Conservation (phyloP, 1,139 yeast species). For the Saccharomyces hybrid region DNA sequence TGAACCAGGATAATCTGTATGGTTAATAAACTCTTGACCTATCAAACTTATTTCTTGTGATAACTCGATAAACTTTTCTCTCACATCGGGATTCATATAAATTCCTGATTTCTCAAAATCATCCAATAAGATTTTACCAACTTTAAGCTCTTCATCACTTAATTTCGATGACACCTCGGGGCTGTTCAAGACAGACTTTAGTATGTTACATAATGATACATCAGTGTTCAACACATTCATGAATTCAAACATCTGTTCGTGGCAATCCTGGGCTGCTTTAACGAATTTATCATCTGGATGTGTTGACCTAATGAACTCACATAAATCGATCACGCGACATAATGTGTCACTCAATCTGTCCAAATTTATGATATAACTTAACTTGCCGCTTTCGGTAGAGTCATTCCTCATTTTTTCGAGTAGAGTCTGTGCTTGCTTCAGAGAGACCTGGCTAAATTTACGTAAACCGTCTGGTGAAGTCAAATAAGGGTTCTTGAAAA, state of each 20-base stretch:
- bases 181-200: slow-evolving; percentile 50
- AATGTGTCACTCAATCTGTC: slow-evolving; percentile 83
- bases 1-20: slow-evolving; percentile 18
- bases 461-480: slow-evolving; percentile 63
- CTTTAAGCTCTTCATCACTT: slow-evolving; percentile 67
- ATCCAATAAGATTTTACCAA: slow-evolving; percentile 68
- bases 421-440: slow-evolving; percentile 53
- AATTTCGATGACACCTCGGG: slow-evolving; percentile 36
- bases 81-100: slow-evolving; percentile 57
- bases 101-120: slow-evolving; percentile 93
- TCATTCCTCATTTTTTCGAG: slow-evolving; percentile 50
- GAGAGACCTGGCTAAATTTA: slow-evolving; percentile 57
- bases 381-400: slow-evolving; percentile 40
- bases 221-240: slow-evolving; percentile 91
- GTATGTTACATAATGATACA: slow-evolving; percentile 56
- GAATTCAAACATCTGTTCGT: slow-evolving; percentile 82
- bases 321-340: slow-evolving; percentile 89
- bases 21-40: slow-evolving; percentile 67
- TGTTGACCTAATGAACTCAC: slow-evolving; percentile 83
- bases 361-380: slow-evolving; percentile 52
- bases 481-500: slow-evolving; percentile 65
- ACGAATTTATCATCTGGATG: slow-evolving; percentile 73
- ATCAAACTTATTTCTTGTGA: slow-evolving; percentile 75
- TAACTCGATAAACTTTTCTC: slow-evolving; percentile 64
- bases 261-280: slow-evolving; percentile 79